Conservation (phyloP, 176 grass and related monocot species). For the Lolium multiflorum region DNA sequence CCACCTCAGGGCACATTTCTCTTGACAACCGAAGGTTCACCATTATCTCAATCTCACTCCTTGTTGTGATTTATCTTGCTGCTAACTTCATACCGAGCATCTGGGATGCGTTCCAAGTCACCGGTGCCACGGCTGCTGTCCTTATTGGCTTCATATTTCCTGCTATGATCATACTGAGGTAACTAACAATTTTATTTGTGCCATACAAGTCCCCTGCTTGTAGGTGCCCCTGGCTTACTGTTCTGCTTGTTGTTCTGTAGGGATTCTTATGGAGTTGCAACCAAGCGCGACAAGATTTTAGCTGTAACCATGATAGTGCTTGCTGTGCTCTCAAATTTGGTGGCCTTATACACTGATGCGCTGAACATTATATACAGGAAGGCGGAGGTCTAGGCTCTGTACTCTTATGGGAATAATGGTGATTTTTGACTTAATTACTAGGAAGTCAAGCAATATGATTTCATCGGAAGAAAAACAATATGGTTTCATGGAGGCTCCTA, state of each 20-base stretch:
- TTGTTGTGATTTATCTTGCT: slow-evolving; percentile 71
- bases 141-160: slow-evolving; percentile 94
- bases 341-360: slow-evolving; percentile 76
- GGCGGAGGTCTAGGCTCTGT: slow-evolving; percentile 52
- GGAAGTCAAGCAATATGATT: not conserved
- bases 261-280: slow-evolving; percentile 75
- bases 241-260: slow-evolving; percentile 35
- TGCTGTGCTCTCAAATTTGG: slow-evolving; percentile 64
- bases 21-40: slow-evolving; percentile 65
- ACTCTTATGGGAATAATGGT: slow-evolving; percentile 8
- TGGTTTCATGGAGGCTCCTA: too few species aligned
- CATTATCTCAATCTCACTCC: slow-evolving; percentile 56
- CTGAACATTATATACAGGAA: slow-evolving; percentile 69
- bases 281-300: slow-evolving; percentile 70
- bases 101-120: slow-evolving; percentile 93
- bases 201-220: not conserved
- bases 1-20: slow-evolving; percentile 58
- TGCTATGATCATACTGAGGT: slow-evolving; percentile 79
- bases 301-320: slow-evolving; percentile 83
- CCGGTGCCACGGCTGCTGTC: slow-evolving; percentile 77
- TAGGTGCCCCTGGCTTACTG: not conserved
- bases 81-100: slow-evolving; percentile 87
- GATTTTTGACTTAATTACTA: slow-evolving; percentile 26
- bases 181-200: not conserved
- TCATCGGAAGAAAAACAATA: not conserved